A percentile compares a stretch with the other conserved stretches of the same genome.
These are phyloP conservation scores for Eimeria praecox DNA, from an alignment of 169 alveolate genomes.

Conservation along the genomic window DNA sequence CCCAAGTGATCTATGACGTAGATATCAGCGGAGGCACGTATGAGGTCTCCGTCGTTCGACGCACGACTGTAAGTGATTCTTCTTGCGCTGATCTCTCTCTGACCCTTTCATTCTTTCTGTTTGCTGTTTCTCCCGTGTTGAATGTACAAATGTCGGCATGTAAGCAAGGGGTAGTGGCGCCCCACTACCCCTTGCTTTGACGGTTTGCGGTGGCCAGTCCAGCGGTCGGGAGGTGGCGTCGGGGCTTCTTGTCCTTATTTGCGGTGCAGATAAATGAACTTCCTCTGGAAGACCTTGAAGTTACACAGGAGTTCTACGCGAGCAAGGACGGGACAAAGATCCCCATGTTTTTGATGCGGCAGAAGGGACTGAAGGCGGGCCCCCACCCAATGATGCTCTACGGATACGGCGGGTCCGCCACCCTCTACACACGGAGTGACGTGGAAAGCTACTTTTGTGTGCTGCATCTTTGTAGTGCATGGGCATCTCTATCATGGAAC, in stretches of 20 bases:
- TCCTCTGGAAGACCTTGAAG: slow-evolving; percentile 44
- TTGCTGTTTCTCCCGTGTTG: not conserved
- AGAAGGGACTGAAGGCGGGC: slow-evolving; percentile 41
- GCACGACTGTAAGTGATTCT: slow-evolving; percentile 11
- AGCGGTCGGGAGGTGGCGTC: not conserved
- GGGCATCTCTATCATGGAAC: not conserved
- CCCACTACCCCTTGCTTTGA: too few relatives aligned
- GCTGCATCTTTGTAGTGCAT: not conserved
- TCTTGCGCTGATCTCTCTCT: not conserved
- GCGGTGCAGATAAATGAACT: slow-evolving; percentile 35
- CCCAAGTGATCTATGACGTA: slow-evolving; percentile 26
- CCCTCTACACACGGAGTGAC: not conserved
- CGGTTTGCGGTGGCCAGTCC: not conserved
- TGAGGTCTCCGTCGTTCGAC: not conserved
- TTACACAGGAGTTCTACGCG: slow-evolving; percentile 53
- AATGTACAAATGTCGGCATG: not conserved
- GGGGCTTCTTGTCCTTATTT: not conserved
- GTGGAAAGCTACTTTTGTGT: not conserved
- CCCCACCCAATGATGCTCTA: slow-evolving; percentile 70
- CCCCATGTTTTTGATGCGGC: slow-evolving; percentile 73
- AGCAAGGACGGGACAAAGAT: slow-evolving; percentile 73
- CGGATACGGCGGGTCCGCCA: slow-evolving; percentile 78
- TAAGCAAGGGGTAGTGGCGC: too few relatives aligned
- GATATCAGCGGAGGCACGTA: slow-evolving; percentile 47
- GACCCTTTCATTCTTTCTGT: not conserved